Evolutionary conservation across 2,329 filamentous ascomycete species (phyloP).

Genomic region (Macrophomina pseudophaseolina): DNA sequence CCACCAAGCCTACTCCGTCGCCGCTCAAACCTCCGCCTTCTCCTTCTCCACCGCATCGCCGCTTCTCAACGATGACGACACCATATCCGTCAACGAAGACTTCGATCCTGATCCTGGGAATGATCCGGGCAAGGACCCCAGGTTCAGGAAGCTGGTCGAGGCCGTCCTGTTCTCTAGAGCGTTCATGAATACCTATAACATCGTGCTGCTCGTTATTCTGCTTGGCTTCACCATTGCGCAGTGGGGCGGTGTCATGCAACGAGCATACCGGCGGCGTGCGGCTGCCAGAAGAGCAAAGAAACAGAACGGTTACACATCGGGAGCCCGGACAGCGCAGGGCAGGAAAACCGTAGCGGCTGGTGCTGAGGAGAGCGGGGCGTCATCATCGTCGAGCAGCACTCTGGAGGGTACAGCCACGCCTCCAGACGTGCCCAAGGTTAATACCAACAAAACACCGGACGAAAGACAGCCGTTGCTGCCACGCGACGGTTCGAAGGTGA

Average conservation of each 20-base stretch:
- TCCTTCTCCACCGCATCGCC: not conserved
- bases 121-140: conserved; percentile 42
- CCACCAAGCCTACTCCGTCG: not conserved
- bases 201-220: conserved; percentile 44
- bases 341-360: not conserved
- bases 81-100: conserved; percentile 21
- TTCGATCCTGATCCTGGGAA: conserved; percentile 7
- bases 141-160: conserved; percentile 43
- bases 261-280: conserved; percentile 22
- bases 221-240: conserved; percentile 45
- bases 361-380: conserved; percentile 30
- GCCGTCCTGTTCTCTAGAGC: conserved; percentile 45
- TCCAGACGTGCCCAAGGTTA: conserved; percentile 32
- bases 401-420: conserved; percentile 43
- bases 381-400: conserved; percentile 48
- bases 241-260: conserved; percentile 36
- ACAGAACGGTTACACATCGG: not conserved
- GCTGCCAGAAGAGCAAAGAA: not conserved
- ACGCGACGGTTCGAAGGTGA: conserved; percentile 18
- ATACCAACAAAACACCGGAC: conserved; percentile 30
- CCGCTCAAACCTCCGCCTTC: not conserved
- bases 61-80: conserved; percentile 9
- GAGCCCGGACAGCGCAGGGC: not conserved
- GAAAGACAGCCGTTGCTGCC: conserved; percentile 44
- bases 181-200: conserved; percentile 48